These are phyloP conservation scores for Eutrema yunnanense DNA, from an alignment of 345 rosid genomes.

Conservation along the genomic window DNA sequence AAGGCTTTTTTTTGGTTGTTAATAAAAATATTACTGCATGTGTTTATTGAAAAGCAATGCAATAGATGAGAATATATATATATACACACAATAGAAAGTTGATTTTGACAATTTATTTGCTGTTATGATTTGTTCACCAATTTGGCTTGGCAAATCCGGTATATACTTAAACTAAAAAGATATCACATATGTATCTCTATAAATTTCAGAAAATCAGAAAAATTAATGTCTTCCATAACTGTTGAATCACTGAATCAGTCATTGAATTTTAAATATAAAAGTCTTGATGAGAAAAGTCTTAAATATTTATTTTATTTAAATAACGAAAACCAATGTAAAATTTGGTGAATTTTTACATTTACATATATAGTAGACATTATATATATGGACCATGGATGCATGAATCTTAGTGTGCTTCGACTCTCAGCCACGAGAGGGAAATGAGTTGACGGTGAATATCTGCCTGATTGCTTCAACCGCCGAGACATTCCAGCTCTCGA, in stretches of 20 bases:
- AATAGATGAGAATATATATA: background rate
- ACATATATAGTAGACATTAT: background rate
- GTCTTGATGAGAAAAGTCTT: background rate
- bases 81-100: background rate
- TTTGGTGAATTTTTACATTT: background rate
- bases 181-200: background rate
- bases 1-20: background rate
- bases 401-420: background rate
- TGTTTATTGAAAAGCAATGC: background rate
- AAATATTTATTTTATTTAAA: too few species aligned
- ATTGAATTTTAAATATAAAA: background rate
- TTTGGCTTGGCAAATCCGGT: background rate
- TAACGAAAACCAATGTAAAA: background rate
- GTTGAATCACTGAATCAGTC: background rate
- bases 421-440: background rate
- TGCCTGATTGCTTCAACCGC: slow-evolving; percentile 74
- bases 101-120: background rate
- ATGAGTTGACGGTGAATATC: slow-evolving; percentile 46
- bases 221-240: background rate
- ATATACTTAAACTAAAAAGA: background rate
- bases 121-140: background rate
- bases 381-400: background rate
- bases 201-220: background rate
- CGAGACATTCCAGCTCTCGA: slow-evolving; percentile 77
- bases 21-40: background rate